phyloP scores from a whole-genome alignment of 2,329 filamentous ascomycete genomes.

The Aspergillus chevalieri region DNA sequence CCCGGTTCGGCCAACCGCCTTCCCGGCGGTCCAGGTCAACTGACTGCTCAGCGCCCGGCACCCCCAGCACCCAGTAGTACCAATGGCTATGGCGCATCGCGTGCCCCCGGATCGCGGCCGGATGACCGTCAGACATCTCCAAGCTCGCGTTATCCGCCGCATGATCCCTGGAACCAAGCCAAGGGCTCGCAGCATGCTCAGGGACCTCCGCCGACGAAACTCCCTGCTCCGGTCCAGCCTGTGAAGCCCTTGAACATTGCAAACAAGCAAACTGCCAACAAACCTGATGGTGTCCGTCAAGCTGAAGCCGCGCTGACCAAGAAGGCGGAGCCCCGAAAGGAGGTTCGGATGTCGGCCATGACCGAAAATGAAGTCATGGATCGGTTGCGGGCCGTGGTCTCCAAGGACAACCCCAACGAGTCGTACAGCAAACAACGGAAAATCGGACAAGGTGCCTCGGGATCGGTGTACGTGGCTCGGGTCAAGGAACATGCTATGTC shows the following conservation, averaged over 20 bases:
- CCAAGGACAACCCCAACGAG: constrained; percentile 86
- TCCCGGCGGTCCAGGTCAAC: constrained; percentile 45
- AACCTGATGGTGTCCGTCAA: constrained; percentile 71
- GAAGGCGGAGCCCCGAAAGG: constrained; percentile 73
- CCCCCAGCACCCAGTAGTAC: constrained; percentile 60
- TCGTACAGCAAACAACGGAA: constrained; percentile 99
- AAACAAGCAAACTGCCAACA: constrained; percentile 52
- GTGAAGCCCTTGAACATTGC: constrained; percentile 77
- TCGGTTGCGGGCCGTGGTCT: constrained; percentile 87
- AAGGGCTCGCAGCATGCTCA: constrained; percentile 30
- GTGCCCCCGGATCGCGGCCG: constrained; percentile 28
- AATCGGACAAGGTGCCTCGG: constrained; percentile 96
- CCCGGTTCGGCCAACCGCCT: constrained; percentile 53
- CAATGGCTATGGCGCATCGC: constrained; percentile 31
- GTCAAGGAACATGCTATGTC: constrained; percentile 85
- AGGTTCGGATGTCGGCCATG: constrained; percentile 98
- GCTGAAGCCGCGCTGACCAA: constrained; percentile 84
- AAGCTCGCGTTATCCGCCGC: constrained; percentile 27
- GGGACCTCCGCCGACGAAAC: constrained; percentile 52
- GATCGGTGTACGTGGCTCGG: constrained; percentile 95
- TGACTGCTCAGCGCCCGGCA: constrained; percentile 70
- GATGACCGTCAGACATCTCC: constrained; percentile 34
- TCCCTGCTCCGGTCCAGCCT: constrained; percentile 48
- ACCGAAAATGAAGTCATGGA: constrained; percentile 96
- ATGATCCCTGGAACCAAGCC: constrained; percentile 34